A percentile compares a stretch with the other conserved stretches of the same genome.
Evolutionary conservation across 306 rosid species (phyloP).

Genomic region (cucumber (Cucumis sativus)): DNA sequence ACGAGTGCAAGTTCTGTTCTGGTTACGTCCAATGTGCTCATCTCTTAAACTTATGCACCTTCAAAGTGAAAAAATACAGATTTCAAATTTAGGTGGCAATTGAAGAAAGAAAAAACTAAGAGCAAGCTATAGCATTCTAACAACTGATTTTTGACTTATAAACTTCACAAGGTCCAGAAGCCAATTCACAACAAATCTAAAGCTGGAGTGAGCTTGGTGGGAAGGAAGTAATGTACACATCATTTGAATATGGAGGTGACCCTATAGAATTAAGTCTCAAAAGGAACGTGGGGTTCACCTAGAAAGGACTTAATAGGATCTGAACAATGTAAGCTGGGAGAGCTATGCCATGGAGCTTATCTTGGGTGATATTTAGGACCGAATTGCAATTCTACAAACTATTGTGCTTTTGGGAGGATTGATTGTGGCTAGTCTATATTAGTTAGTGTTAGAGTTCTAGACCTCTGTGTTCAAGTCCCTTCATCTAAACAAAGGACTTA

Average conservation of each 20-base stretch:
- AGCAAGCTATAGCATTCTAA: background rate
- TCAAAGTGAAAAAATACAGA: background rate
- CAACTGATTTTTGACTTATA: background rate
- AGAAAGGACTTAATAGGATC: background rate
- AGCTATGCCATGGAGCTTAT: background rate
- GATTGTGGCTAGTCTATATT: background rate
- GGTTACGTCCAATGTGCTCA: slow-evolving; percentile 85
- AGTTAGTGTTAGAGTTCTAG: background rate
- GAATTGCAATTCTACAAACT: background rate
- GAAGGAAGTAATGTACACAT: background rate
- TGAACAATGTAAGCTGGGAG: background rate
- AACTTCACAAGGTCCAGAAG: background rate
- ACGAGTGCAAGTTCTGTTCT: slow-evolving; percentile 87
- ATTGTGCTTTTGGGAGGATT: background rate
- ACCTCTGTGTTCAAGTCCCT: background rate
- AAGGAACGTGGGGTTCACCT: background rate
- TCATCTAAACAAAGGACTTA: too few relatives aligned
- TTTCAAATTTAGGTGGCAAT: background rate
- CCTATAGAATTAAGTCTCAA: background rate
- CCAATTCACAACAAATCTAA: background rate
- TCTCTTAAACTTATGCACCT: slow-evolving; percentile 26
- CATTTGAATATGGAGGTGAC: background rate
- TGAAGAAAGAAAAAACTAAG: background rate
- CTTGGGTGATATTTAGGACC: background rate
- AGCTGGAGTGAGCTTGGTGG: background rate